Percentiles rank a stretch among this genome's conserved stretches.
These are phyloP conservation scores for Ceratobasidium sp. DNA, from an alignment of 1,284 basidiomycete genomes.

Conservation along the genomic window DNA sequence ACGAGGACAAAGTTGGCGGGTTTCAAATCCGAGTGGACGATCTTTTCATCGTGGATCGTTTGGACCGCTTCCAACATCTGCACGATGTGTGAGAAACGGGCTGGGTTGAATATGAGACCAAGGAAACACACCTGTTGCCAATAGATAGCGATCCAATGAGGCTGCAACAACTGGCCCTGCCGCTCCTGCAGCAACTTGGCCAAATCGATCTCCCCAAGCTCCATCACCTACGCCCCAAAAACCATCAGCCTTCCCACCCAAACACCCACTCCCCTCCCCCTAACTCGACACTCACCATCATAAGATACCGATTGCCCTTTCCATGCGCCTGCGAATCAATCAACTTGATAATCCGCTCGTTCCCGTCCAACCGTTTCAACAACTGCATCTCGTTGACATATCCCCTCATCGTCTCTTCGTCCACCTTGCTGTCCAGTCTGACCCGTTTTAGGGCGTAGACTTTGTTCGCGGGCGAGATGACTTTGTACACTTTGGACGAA, in stretches of 20 bases:
- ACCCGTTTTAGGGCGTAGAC: conserved; percentile 92
- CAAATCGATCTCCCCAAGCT: conserved; percentile 91
- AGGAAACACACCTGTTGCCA: conserved; percentile 85
- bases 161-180: conserved; percentile 83
- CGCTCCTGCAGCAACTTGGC: conserved; percentile 85
- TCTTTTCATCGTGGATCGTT: conserved; percentile 95
- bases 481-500: conserved; percentile 92
- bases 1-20: conserved; percentile 97
- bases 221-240: conserved; percentile 73
- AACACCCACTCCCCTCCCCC: background rate
- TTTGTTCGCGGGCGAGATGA: conserved; percentile 80
- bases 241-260: background rate
- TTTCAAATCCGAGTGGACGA: conserved; percentile 96
- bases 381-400: conserved; percentile 95
- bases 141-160: conserved; percentile 93
- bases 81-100: background rate
- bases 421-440: conserved; percentile 80
- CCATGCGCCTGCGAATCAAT: conserved; percentile 74
- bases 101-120: background rate
- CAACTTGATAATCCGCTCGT: conserved; percentile 88
- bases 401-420: conserved; percentile 84
- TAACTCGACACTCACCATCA: conserved; percentile 66
- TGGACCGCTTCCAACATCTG: conserved; percentile 97
- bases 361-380: conserved; percentile 87
- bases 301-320: conserved; percentile 73